Percentiles rank a stretch among this genome's conserved stretches.
phyloP scores from a whole-genome alignment of 2,329 filamentous ascomycete species.

The Macrophomina phaseolina region DNA sequence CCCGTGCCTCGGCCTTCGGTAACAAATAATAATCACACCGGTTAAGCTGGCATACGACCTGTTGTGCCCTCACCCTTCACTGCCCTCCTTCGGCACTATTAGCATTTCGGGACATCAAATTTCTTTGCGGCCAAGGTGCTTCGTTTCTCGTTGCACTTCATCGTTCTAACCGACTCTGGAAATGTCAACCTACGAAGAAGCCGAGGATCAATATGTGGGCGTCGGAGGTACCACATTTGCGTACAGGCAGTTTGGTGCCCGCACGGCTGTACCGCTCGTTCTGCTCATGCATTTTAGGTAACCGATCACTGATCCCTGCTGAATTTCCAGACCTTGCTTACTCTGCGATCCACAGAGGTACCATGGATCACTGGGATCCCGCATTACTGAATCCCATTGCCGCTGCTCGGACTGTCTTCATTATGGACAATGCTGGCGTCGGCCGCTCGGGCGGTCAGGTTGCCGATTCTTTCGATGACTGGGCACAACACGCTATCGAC shows the following conservation, averaged over 20 bases:
- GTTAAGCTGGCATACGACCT: too few species aligned
- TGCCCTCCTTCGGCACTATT: too few species aligned
- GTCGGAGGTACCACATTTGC: conserved; percentile 31
- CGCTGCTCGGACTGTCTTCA: conserved; percentile 49
- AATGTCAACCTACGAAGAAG: conserved; percentile 26
- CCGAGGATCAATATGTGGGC: conserved; percentile 8
- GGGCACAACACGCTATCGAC: conserved; percentile 38
- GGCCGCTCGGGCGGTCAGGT: conserved; percentile 54
- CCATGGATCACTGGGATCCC: conserved; percentile 37
- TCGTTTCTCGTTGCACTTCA: too few species aligned
- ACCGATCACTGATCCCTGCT: too few species aligned
- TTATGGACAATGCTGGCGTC: conserved; percentile 57
- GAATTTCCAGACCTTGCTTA: too few species aligned
- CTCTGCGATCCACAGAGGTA: conserved; percentile 16
- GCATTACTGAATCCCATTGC: conserved; percentile 53
- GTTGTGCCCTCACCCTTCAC: too few species aligned
- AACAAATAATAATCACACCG: too few species aligned
- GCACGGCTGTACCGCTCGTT: conserved; percentile 31
- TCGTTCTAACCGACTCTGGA: not conserved
- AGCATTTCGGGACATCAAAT: too few species aligned
- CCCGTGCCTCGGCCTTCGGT: too few species aligned
- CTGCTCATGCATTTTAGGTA: conserved; percentile 34
- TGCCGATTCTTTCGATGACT: conserved; percentile 45
- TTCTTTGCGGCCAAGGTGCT: too few species aligned
- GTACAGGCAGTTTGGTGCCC: conserved; percentile 32